Base-by-base conservation (phyloP, 2,329 filamentous ascomycete genomes). In the Zymoseptoria ardabiliae region DNA sequence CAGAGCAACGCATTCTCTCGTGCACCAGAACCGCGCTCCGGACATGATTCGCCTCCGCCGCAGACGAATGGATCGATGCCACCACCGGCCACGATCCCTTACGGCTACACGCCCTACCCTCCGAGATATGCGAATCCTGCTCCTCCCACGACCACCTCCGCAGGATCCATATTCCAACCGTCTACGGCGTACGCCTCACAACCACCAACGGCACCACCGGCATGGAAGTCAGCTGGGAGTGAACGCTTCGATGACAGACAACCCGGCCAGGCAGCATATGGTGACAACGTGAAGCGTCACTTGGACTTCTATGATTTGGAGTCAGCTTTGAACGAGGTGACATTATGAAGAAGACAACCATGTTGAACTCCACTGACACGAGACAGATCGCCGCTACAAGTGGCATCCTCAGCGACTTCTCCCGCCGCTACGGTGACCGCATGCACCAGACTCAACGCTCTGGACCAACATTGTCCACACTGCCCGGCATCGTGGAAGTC, bases 221-320 rank as follows among this genome's bases (percentile, higher is more conserved):
- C 69, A 20, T 77, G 76, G 75, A 75, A 74, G 55, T 58, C 68
- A 6, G 75, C 76, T 20, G 69, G 66, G 55, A 63, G 68, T 10
- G 35, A 59, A 4, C 61, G 61, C 21, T 63, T 52, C 25, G 62
- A 66, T 20, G 57, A 61, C n/a, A 56, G 59, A 21, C 50, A 56
- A 35, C 30, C 60, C 25, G 59, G 45, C 22, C 58, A 74, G 74
- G 65, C 73, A 70, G 60, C 75, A 67, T 71, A 75, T 61, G 77
- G 77, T 25, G 76, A 79, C 54, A 78, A 74, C 10, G 80, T 86
- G n/a, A 87, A 87, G 69, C 78, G 84, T 48, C 84, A 87, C 71
- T 73, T 87, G 2, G 84, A 87, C 49, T 78, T 79, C 53, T 86
- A 83, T 62, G 85, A 87, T 69, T 71, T 86, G 23, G 84, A 79